Percentiles rank a stretch among this genome's conserved stretches.
phyloP scores from a whole-genome alignment of 1,284 basidiomycete genomes.

The Puccinia novopanici region DNA sequence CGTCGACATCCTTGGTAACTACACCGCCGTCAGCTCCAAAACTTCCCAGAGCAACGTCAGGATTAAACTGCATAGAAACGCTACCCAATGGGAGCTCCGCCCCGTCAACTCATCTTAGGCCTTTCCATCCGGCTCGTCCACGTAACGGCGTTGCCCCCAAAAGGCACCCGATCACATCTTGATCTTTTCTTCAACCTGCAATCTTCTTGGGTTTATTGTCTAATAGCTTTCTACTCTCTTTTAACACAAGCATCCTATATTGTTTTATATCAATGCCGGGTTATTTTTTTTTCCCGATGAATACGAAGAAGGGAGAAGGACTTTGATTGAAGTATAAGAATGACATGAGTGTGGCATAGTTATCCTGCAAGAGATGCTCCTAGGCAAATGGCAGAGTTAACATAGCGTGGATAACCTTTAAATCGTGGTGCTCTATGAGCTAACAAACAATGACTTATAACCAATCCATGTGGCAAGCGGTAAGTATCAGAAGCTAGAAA shows the following conservation, averaged over 20 bases:
- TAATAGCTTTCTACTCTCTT: neutral
- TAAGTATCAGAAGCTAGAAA: too few species aligned
- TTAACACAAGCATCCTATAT: neutral
- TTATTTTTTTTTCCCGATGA: too few species aligned
- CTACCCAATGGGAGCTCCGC: conserved; percentile 29
- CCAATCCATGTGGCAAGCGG: too few species aligned
- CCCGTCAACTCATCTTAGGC: neutral
- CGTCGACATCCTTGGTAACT: conserved; percentile 16
- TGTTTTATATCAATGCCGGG: neutral
- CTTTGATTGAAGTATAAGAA: neutral
- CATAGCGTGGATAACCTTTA: too few species aligned
- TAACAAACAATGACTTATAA: too few species aligned
- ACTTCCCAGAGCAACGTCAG: neutral
- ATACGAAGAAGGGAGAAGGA: neutral
- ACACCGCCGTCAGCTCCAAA: neutral
- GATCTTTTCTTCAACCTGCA: too few species aligned
- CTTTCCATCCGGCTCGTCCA: neutral
- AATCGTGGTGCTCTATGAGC: too few species aligned
- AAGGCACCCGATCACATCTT: neutral
- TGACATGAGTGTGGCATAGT: too few species aligned
- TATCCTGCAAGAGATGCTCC: too few species aligned
- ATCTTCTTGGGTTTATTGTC: too few species aligned
- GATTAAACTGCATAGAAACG: conserved; percentile 24
- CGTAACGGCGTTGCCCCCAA: neutral
- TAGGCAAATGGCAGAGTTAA: too few species aligned